A percentile compares a stretch with the other conserved stretches of the same genome.
These are phyloP conservation scores for Scheffersomyces titani DNA, from an alignment of 1,139 yeast species.

Conservation along the genomic window DNA sequence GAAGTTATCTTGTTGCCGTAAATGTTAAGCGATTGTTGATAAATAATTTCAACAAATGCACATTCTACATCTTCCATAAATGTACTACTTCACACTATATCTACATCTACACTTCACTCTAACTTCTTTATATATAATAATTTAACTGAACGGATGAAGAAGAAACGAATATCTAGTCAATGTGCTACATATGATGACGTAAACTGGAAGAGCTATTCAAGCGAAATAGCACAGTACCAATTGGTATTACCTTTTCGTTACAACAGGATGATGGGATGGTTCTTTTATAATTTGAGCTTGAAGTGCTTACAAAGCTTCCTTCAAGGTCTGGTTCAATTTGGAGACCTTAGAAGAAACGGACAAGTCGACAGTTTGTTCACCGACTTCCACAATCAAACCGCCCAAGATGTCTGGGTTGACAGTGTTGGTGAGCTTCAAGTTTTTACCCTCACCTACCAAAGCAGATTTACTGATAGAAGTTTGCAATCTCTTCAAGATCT, in stretches of 20 bases:
- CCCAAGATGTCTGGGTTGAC: constrained; percentile 92
- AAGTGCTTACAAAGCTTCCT: constrained; percentile 67
- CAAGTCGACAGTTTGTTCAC: constrained; percentile 95
- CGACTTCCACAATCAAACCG: constrained; percentile 94
- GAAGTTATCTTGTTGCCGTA: no score
- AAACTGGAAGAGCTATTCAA: no score
- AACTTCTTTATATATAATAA: no score
- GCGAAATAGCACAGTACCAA: no score
- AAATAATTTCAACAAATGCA: no score
- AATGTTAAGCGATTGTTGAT: no score
- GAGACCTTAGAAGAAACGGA: constrained; percentile 82
- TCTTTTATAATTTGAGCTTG: not conserved
- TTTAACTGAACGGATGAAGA: not conserved
- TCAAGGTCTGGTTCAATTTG: constrained; percentile 85
- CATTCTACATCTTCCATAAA: no score
- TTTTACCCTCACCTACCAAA: constrained; percentile 83
- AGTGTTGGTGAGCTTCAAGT: constrained; percentile 78
- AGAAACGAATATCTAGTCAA: constrained; percentile 1
- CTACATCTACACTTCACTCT: not conserved
- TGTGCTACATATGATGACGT: not conserved
- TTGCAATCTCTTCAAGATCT: constrained; percentile 77
- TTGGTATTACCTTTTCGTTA: no score
- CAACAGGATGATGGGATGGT: no score
- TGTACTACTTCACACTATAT: no score
- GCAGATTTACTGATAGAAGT: constrained; percentile 74